phyloP scores from a whole-genome alignment of 495 filamentous ascomycete species.

The Geopyxis carbonaria region DNA sequence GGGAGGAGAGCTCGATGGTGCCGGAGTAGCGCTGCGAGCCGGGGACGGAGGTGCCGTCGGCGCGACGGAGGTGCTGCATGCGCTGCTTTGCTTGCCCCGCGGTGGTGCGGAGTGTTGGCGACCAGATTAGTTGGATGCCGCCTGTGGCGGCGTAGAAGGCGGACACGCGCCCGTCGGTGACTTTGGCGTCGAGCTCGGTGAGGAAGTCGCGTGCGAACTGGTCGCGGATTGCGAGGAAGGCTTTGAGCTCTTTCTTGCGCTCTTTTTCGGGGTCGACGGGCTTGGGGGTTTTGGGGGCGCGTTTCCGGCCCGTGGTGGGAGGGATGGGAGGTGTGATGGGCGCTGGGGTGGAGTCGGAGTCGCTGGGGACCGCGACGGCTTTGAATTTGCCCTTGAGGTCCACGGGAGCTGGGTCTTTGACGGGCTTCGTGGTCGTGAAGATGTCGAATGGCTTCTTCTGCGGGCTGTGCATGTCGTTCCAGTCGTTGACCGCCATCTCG shows the following conservation, averaged over 20 bases:
- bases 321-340: background rate
- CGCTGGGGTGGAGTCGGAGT: background rate
- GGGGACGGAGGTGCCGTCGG: background rate
- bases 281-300: background rate
- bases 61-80: too few species aligned
- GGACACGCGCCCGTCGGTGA: slow-evolving; percentile 45
- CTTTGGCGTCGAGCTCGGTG: slow-evolving; percentile 47
- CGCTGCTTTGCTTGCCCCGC: slow-evolving; percentile 55
- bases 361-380: too few species aligned
- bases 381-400: too few species aligned
- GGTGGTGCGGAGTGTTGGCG: slow-evolving; percentile 66
- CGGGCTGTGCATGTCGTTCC: too few species aligned
- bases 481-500: too few species aligned
- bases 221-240: slow-evolving; percentile 51
- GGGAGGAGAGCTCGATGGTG: background rate
- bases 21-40: too few species aligned
- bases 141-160: slow-evolving; percentile 48
- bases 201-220: slow-evolving; percentile 53
- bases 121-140: slow-evolving; percentile 68
- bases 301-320: background rate
- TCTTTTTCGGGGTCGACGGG: background rate
- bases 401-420: too few species aligned
- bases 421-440: too few species aligned
- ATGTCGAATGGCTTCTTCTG: too few species aligned
- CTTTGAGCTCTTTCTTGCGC: slow-evolving; percentile 4